Percentiles rank a stretch among this genome's conserved stretches.
These are phyloP conservation scores for Penicillium sp. DNA, from an alignment of 2,329 filamentous ascomycete species.

Conservation along the genomic window DNA sequence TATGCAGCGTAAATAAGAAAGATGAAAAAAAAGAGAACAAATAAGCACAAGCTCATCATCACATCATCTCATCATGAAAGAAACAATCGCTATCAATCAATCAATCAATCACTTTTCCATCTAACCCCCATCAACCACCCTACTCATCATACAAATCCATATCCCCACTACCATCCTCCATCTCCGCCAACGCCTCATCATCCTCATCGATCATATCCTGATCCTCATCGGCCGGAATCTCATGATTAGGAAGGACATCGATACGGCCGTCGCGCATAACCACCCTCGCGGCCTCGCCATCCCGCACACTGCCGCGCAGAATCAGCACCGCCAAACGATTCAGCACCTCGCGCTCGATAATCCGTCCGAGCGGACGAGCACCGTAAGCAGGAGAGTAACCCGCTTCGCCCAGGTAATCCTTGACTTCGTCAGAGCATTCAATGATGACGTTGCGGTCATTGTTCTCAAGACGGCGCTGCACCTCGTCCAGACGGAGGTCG, in stretches of 20 bases:
- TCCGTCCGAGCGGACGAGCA: constrained; percentile 72
- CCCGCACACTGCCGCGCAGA: constrained; percentile 69
- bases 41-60: no score
- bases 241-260: constrained; percentile 74
- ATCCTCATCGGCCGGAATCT: constrained; percentile 36
- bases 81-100: no score
- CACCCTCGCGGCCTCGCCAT: constrained; percentile 75
- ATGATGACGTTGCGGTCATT: constrained; percentile 84
- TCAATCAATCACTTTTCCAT: no score
- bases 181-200: no score
- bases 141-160: no score
- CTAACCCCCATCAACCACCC: no score
- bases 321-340: constrained; percentile 89
- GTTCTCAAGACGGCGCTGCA: constrained; percentile 77
- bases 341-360: constrained; percentile 95
- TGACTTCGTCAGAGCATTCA: constrained; percentile 69
- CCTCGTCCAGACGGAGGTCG: constrained; percentile 75
- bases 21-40: no score
- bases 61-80: no score
- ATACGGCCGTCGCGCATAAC: constrained; percentile 72
- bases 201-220: constrained; percentile 67
- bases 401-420: constrained; percentile 81
- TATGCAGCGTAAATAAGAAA: no score
- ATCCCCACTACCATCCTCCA: no score
- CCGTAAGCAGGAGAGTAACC: constrained; percentile 95